These are phyloP conservation scores for Eremothecium gossypii DNA, from an alignment of 1,139 yeast species.

Conservation along the genomic window DNA sequence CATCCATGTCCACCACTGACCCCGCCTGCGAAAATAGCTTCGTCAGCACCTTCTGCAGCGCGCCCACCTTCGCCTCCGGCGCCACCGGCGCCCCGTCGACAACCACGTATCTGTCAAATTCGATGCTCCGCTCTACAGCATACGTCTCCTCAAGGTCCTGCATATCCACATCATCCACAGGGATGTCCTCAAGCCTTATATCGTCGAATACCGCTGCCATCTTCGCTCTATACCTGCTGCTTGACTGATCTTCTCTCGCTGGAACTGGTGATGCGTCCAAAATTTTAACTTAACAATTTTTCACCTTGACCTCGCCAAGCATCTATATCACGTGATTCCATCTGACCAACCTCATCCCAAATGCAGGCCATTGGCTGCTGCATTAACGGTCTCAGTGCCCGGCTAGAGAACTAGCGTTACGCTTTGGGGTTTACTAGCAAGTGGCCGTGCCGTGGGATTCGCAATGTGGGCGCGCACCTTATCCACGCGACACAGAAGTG, in stretches of 20 bases:
- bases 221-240: not conserved
- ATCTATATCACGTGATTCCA: no score
- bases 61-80: slow-evolving; percentile 79
- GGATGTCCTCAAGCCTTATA: slow-evolving; percentile 34
- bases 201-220: slow-evolving; percentile 18
- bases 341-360: no score
- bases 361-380: no score
- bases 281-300: no score
- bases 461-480: no score
- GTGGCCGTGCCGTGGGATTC: no score
- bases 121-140: slow-evolving; percentile 49
- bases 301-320: no score
- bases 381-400: no score
- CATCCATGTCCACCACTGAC: slow-evolving; percentile 40
- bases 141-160: slow-evolving; percentile 78
- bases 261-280: no score
- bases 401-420: no score
- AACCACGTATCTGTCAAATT: slow-evolving; percentile 72
- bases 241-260: no score
- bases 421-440: no score
- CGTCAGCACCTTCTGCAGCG: slow-evolving; percentile 73
- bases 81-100: slow-evolving; percentile 96
- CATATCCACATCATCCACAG: slow-evolving; percentile 70
- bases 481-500: not conserved
- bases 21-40: slow-evolving; percentile 71